These are phyloP conservation scores for Termitomyces eurrhizus DNA, from an alignment of 768 basidiomycete genomes.

Conservation along the genomic window DNA sequence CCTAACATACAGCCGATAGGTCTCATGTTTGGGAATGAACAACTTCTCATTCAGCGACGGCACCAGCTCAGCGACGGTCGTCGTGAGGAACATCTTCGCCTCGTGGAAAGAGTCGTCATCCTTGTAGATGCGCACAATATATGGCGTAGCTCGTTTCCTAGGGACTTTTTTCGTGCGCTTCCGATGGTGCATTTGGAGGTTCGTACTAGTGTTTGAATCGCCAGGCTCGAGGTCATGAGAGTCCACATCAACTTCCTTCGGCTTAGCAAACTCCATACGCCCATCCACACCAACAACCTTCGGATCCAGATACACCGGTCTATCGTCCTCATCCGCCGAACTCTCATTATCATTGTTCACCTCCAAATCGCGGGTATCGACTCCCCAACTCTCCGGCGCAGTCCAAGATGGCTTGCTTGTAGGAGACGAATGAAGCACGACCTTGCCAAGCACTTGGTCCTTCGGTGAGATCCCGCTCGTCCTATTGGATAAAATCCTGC, in stretches of 20 bases:
- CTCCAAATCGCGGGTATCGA: constrained; percentile 45
- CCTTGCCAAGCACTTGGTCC: constrained; percentile 10
- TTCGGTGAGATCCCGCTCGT: constrained; percentile 52
- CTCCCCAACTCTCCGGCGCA: constrained; percentile 77
- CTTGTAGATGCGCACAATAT: constrained; percentile 74
- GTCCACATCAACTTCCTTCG: constrained; percentile 4
- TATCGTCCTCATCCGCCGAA: constrained; percentile 22
- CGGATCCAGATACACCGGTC: constrained; percentile 1
- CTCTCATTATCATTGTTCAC: constrained; percentile 26
- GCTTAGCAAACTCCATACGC: constrained; percentile 10
- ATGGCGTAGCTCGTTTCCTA: constrained; percentile 23
- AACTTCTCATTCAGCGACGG: constrained; percentile 58
- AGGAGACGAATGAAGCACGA: constrained; percentile 10
- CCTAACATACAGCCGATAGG: constrained; percentile 68
- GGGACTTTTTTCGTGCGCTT: not conserved
- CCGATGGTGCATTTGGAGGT: not conserved
- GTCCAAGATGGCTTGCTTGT: constrained; percentile 40
- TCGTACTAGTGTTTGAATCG: not conserved
- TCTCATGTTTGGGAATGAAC: constrained; percentile 47
- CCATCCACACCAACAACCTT: constrained; percentile 8
- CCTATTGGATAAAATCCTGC: constrained; percentile 15
- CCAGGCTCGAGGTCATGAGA: constrained; percentile 1
- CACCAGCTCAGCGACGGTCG: constrained; percentile 68
- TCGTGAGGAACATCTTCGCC: constrained; percentile 54
- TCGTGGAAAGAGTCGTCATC: constrained; percentile 71